Evolutionary conservation across 306 rosid species (phyloP).

Genomic region (Quercus cerris): DNA sequence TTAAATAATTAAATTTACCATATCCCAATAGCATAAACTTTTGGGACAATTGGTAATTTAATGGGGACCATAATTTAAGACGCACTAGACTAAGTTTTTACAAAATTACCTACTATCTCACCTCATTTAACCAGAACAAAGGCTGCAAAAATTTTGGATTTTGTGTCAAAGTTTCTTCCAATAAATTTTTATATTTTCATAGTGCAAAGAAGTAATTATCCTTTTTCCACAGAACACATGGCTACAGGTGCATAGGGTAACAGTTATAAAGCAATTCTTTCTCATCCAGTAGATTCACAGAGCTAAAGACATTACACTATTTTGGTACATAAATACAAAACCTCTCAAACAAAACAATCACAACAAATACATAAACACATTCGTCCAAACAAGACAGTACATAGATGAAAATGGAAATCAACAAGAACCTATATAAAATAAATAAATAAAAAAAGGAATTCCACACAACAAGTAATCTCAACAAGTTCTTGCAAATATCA

Average conservation of each 20-base stretch:
- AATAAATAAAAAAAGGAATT: neutral
- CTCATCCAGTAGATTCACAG: conserved; percentile 55
- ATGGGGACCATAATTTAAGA: neutral
- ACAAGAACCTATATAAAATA: neutral
- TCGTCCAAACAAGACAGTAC: too few relatives aligned
- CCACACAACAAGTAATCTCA: neutral
- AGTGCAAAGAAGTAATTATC: conserved; percentile 89
- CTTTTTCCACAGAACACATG: conserved; percentile 84
- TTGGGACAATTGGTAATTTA: too few relatives aligned
- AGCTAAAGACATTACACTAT: conserved; percentile 13
- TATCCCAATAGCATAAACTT: too few relatives aligned
- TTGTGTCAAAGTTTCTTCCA: conserved; percentile 63
- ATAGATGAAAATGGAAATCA: too few relatives aligned
- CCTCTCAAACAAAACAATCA: neutral
- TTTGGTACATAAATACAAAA: conserved; percentile 7
- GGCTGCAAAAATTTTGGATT: conserved; percentile 81
- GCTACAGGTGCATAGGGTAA: conserved; percentile 86
- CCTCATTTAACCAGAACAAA: conserved; percentile 77
- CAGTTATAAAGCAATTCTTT: conserved; percentile 31
- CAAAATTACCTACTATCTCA: conserved; percentile 14
- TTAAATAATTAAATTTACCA: too few relatives aligned
- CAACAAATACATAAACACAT: too few relatives aligned
- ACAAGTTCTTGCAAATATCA: too few relatives aligned
- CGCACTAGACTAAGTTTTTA: neutral
- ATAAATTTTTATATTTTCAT: conserved; percentile 71